These are phyloP conservation scores for Zymoseptoria pseudotritici DNA, from an alignment of 2,329 filamentous ascomycete genomes.

Conservation along the genomic window DNA sequence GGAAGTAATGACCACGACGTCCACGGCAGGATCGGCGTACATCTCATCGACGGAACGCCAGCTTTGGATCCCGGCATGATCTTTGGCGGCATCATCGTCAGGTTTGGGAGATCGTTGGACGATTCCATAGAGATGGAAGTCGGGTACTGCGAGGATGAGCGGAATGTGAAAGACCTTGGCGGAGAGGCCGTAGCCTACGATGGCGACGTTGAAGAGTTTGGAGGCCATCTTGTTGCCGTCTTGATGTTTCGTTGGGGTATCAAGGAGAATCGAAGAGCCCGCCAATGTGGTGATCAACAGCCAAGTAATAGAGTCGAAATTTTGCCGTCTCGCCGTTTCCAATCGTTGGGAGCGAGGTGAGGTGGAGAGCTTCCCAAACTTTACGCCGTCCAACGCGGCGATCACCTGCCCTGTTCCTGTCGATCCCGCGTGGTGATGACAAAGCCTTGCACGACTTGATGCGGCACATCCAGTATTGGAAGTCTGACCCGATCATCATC, in stretches of 20 bases:
- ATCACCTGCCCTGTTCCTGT: not conserved
- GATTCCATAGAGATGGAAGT: constrained; percentile 64
- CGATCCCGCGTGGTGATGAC: not conserved
- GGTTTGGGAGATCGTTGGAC: constrained; percentile 64
- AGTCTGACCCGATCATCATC: no score
- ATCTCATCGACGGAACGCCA: constrained; percentile 57
- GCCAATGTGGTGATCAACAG: not conserved
- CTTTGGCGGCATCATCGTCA: constrained; percentile 58
- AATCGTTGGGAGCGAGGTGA: not conserved
- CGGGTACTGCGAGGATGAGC: constrained; percentile 55
- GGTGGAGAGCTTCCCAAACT: not conserved
- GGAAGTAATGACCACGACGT: constrained; percentile 65
- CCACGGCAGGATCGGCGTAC: constrained; percentile 57
- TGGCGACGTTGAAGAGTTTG: constrained; percentile 46
- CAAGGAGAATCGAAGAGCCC: not conserved
- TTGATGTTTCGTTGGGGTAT: not conserved
- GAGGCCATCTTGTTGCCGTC: constrained; percentile 10
- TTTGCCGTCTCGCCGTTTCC: not conserved
- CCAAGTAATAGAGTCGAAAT: not conserved
- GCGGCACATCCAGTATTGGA: not conserved
- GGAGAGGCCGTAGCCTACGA: constrained; percentile 55
- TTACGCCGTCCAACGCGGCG: not conserved
- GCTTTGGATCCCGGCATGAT: constrained; percentile 58
- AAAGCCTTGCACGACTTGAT: not conserved
- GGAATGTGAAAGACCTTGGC: constrained; percentile 83